Conservation (phyloP, 2,329 filamentous ascomycete species). For the Zymoseptoria passerinii region DNA sequence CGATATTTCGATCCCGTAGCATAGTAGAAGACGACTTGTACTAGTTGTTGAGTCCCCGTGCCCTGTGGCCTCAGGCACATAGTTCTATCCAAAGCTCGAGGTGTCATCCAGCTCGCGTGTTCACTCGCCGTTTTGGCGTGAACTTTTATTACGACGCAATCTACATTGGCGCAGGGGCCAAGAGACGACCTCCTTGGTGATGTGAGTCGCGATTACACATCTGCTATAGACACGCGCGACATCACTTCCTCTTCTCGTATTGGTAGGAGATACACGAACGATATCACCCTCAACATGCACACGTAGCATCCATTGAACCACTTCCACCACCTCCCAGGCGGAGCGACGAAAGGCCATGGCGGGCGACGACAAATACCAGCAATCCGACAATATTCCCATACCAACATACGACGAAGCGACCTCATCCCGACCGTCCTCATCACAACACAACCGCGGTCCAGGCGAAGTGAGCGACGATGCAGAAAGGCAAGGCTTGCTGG, state of each 20-base stretch:
- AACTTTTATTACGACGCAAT: not conserved
- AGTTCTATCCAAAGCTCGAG: too few relatives aligned
- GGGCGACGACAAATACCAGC: constrained; percentile 16
- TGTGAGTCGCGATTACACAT: not conserved
- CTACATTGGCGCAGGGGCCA: not conserved
- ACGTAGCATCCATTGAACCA: not conserved
- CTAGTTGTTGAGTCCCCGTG: too few relatives aligned
- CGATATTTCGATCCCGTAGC: too few relatives aligned
- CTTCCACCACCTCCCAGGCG: not conserved
- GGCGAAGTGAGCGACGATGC: constrained; percentile 60
- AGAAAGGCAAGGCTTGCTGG: constrained; percentile 70
- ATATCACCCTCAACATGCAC: not conserved
- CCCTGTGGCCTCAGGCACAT: too few relatives aligned
- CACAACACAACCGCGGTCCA: constrained; percentile 39
- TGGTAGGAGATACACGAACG: not conserved
- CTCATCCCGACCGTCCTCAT: constrained; percentile 48
- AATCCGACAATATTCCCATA: constrained; percentile 50
- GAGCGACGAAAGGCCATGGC: constrained; percentile 3
- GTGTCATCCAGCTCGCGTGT: too few relatives aligned
- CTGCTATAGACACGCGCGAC: not conserved
- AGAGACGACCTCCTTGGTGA: not conserved
- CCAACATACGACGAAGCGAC: constrained; percentile 77
- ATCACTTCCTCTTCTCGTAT: not conserved
- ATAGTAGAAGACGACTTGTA: too few relatives aligned
- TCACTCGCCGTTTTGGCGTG: too few relatives aligned